Conservation (phyloP, 192 early-diverging fungal genomes). For the Entomortierella chlamydospora region DNA sequence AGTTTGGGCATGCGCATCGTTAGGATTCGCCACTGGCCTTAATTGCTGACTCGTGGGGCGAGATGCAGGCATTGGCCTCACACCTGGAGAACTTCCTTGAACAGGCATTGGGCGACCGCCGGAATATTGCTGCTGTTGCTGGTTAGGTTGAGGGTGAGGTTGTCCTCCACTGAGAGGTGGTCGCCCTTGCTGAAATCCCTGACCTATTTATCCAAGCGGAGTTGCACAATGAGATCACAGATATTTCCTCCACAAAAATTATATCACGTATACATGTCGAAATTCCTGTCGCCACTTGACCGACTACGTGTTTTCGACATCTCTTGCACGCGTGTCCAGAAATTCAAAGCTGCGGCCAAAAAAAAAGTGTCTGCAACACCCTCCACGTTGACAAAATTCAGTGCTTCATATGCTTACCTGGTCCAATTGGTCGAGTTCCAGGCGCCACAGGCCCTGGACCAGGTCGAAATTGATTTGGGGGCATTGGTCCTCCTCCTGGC, state of each 20-base stretch:
- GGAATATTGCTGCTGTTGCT: slow-evolving; percentile 30
- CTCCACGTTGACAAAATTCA: not conserved
- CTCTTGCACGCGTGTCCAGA: too few species aligned
- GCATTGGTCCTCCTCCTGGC: slow-evolving; percentile 16
- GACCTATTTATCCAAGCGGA: slow-evolving; percentile 4
- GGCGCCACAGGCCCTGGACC: slow-evolving; percentile 10
- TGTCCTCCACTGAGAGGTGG: slow-evolving; percentile 14
- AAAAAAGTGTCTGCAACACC: too few species aligned
- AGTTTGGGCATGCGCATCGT: slow-evolving; percentile 9
- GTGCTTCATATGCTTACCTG: slow-evolving; percentile 8
- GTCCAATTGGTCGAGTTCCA: slow-evolving; percentile 15
- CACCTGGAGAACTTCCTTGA: slow-evolving; percentile 5
- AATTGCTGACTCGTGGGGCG: slow-evolving; percentile 30
- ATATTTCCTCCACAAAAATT: too few species aligned
- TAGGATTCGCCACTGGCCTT: slow-evolving; percentile 20
- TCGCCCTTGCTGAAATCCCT: slow-evolving; percentile 9
- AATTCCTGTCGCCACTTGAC: too few species aligned
- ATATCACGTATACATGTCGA: too few species aligned
- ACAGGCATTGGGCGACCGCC: slow-evolving; percentile 16
- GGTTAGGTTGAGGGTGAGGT: slow-evolving; percentile 6
- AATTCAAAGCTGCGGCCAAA: too few species aligned
- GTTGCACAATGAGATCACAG: too few species aligned
- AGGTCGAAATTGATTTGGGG: slow-evolving; percentile 18
- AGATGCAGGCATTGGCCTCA: slow-evolving; percentile 10
- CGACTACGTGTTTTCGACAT: not conserved